phyloP scores from a whole-genome alignment of 768 basidiomycete species.

The Sarcomyxa edulis region DNA sequence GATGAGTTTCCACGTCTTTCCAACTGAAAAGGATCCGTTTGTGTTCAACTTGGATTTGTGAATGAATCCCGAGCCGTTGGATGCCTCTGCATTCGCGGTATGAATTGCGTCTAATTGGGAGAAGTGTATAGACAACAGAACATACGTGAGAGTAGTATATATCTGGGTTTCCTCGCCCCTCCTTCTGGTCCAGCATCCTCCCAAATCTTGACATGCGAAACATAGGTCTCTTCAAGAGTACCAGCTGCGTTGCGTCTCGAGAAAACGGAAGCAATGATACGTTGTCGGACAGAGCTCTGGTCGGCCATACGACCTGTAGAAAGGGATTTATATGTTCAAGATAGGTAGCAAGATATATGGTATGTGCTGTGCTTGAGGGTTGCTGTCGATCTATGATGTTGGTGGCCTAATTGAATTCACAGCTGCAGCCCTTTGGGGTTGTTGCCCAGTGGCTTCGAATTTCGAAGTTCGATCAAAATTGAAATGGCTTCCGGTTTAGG shows the following conservation, averaged over 20 bases:
- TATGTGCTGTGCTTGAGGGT: too few relatives aligned
- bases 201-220: constrained; percentile 89
- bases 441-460: too few relatives aligned
- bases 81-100: constrained; percentile 41
- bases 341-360: too few relatives aligned
- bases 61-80: constrained; percentile 62
- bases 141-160: constrained; percentile 87
- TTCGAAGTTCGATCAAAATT: too few relatives aligned
- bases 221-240: constrained; percentile 70
- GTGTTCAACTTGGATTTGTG: constrained; percentile 97
- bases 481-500: too few relatives aligned
- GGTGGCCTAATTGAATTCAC: too few relatives aligned
- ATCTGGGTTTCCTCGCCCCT: constrained; percentile 78
- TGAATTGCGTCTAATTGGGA: constrained; percentile 2
- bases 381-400: too few relatives aligned
- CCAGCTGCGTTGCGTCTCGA: constrained; percentile 62
- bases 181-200: constrained; percentile 74
- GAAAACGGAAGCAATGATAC: constrained; percentile 84
- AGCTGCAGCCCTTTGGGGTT: too few relatives aligned
- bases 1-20: constrained; percentile 89
- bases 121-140: constrained; percentile 13
- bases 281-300: constrained; percentile 37
- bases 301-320: constrained; percentile 33
- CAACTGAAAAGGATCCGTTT: constrained; percentile 92
- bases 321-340: too few relatives aligned